Evolutionary conservation across 371 early-diverging fungal species (phyloP), one percentile per base, ranked within the genome.

Genomic region (Fennellomyces sp.): DNA sequence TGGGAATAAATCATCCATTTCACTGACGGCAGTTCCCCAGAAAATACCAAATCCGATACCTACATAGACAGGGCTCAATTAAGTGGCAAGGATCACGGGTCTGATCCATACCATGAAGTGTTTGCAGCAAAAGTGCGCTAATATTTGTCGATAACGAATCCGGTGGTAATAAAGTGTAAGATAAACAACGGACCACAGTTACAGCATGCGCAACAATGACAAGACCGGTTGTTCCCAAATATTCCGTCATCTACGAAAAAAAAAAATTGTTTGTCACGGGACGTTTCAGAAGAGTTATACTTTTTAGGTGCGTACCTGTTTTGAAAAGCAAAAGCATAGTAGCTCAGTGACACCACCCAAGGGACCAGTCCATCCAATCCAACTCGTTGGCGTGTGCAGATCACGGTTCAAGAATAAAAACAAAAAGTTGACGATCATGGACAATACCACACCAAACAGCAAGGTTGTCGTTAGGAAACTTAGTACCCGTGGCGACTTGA

Each of bases 291-390:
- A n/a, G n/a, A n/a, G n/a, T n/a, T n/a, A n/a, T n/a, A n/a, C n/a
- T n/a, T n/a, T n/a, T n/a, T n/a, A 41, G 6, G 23, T 12, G 41
- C 29, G 35, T 66, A 63, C 70, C 64, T 65, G 67, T 59, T 64
- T 66, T 3, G 71, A 56, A 17, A 66, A 49, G 57, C 69, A 76
- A 56, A 76, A 76, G 19, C 69, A 68, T 10, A 69, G 41, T 25
- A 76, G 61, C 53, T 76, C 77, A 5, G 72, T 69, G n/a, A 63
- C 23, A 17, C 73, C 74, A 30, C 73, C 71, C 25, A 71, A 50
- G 15, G 73, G 69, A n/a, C 74, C 74, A n/a, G 66, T 76, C 65
- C 69, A 69, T 12, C 77, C 77, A 15, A 76, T 66, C 61, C 62
- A 45, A 28, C 59, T 67, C 11, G 73, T 51, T 15, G 58, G 59